A percentile compares a stretch with the other conserved stretches of the same genome.
phyloP scores from a whole-genome alignment of 2,329 filamentous ascomycete genomes.

The Scopulariopsis brevicaulis region DNA sequence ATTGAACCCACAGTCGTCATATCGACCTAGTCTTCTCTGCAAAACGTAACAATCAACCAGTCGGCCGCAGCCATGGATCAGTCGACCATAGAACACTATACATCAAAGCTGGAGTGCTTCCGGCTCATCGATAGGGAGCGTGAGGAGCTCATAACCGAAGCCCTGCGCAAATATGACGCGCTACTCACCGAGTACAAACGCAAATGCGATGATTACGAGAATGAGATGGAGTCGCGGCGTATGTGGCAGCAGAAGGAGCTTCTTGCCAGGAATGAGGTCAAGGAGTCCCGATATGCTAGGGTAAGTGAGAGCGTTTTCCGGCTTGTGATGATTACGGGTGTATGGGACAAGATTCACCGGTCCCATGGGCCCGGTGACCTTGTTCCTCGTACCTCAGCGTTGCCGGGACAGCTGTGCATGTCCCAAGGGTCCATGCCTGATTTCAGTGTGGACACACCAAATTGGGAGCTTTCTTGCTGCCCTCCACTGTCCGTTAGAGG shows the following conservation, averaged over 20 bases:
- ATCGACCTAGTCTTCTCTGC: not conserved
- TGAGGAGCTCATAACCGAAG: slow-evolving; percentile 3
- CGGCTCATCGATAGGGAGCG: slow-evolving; percentile 4
- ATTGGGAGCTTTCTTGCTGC: too few relatives aligned
- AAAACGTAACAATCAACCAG: not conserved
- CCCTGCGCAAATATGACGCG: slow-evolving; percentile 3
- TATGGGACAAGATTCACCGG: too few relatives aligned
- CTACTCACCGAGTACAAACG: slow-evolving; percentile 4
- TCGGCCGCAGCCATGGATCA: not conserved
- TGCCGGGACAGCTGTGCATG: too few relatives aligned
- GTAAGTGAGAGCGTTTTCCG: slow-evolving; percentile 3
- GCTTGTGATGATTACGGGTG: too few relatives aligned
- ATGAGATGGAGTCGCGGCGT: slow-evolving; percentile 11
- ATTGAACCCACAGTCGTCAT: not conserved
- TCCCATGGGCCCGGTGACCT: too few relatives aligned
- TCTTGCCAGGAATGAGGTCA: slow-evolving; percentile 1
- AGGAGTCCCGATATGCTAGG: slow-evolving; percentile 6
- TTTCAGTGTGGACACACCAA: too few relatives aligned
- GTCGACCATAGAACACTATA: not conserved
- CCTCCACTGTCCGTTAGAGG: too few relatives aligned
- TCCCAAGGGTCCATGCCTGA: too few relatives aligned
- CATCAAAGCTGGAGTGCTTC: not conserved
- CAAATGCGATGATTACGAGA: slow-evolving; percentile 10
- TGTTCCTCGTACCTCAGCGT: too few relatives aligned
- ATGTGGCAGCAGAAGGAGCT: slow-evolving; percentile 9